These are phyloP conservation scores for Trichosanthes truncata DNA, from an alignment of 306 rosid genomes.

Conservation along the genomic window DNA sequence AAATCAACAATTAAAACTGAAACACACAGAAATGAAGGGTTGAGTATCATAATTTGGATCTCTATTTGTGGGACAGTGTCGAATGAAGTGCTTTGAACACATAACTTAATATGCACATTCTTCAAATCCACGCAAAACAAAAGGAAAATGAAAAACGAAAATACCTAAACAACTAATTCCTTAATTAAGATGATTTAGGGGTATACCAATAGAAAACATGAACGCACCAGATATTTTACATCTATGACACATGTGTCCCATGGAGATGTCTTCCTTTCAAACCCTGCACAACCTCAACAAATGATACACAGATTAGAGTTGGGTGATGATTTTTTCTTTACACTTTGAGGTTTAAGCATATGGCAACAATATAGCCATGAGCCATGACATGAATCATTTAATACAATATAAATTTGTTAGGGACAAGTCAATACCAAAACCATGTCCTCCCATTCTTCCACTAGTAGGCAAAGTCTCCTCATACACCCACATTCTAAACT, in stretches of 20 bases:
- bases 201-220: neutral
- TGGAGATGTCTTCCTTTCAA: slow-evolving; percentile 93
- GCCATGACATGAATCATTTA: neutral
- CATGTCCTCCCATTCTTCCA: too few species aligned
- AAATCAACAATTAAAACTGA: neutral
- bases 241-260: slow-evolving; percentile 93
- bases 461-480: too few species aligned
- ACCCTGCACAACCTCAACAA: slow-evolving; percentile 39
- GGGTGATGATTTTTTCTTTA: too few species aligned
- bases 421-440: too few species aligned
- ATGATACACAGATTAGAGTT: slow-evolving; percentile 8
- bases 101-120: neutral
- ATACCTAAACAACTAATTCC: too few species aligned
- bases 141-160: neutral
- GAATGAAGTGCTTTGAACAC: slow-evolving; percentile 79
- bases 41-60: slow-evolving; percentile 89
- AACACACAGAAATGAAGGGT: slow-evolving; percentile 36
- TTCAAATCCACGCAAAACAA: neutral
- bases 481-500: too few species aligned
- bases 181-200: neutral
- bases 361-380: neutral
- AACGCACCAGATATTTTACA: slow-evolving; percentile 93
- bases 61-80: slow-evolving; percentile 97
- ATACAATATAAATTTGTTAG: too few species aligned
- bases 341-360: neutral